Base-by-base conservation (phyloP, 2,329 filamentous ascomycete genomes). In the Penicillium rolfsii region DNA sequence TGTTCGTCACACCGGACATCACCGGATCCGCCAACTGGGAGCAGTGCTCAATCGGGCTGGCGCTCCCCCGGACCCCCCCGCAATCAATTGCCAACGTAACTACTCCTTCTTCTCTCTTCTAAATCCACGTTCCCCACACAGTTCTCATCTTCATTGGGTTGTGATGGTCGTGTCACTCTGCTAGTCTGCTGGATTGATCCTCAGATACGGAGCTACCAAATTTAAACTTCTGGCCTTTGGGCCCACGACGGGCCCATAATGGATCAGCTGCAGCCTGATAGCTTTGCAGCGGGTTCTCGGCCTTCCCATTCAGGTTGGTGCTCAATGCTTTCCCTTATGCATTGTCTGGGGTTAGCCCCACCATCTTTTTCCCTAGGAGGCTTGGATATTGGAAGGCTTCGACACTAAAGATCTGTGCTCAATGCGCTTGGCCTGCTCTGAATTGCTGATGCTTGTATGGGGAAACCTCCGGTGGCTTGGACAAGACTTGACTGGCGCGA, bases 301-400 rank as follows among this genome's bases (percentile, higher is more conserved):
- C 54, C 60, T 68, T 63, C 66, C 58, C 58, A 58, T 67, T 66
- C 67, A 71, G 70, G 70, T 72, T 68, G 48, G 70, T 71, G 56
- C 61, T 67, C 40, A 46, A 14, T 43, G 12, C 19, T 41, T 36
- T 46, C 30, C 16, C 40, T 56, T n/a, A 35, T 46, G 43, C 38
- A 43, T 46, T 56, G 28, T 26, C 30, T 26, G 43, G 19, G 19
- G 41, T 30, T 36, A 56, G 40, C 19, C 46, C 55, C 59, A 53
- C 52, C 52, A 54, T 38, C 11, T 26, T 12, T 38, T 38, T 14
- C 50, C 50, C 19, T 26, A 9, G 50, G 14, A 5, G 48, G 48
- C 45, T 48, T 48, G 45, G 43, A 12, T 3, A 24, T 28, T 46
- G 43, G 43, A 16, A 9, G 45, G 19, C 45, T 8, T 48, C 16